Percentiles rank a stretch among this genome's conserved stretches.
Conservation (phyloP, 441 rosid species). For the Caryocar brasiliense region DNA sequence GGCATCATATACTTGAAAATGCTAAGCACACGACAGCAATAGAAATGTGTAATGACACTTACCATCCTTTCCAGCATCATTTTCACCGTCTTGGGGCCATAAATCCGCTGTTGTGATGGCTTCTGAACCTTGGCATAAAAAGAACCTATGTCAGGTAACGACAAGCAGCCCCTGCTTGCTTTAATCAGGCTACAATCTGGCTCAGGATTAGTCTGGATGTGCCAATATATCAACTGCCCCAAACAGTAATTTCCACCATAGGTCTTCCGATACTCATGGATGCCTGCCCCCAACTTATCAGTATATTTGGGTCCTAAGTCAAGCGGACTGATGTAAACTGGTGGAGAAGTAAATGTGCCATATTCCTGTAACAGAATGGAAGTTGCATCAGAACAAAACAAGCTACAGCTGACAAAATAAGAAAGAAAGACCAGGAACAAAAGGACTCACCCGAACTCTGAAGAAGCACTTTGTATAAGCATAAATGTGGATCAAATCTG, state of each 20-base stretch:
- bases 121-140: conserved; percentile 85
- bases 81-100: conserved; percentile 71
- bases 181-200: conserved; percentile 73
- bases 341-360: conserved; percentile 68
- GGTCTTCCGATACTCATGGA: conserved; percentile 69
- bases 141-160: conserved; percentile 76
- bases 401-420: not conserved
- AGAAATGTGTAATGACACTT: conserved; percentile 14
- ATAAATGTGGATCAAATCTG: conserved; percentile 89
- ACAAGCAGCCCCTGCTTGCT: conserved; percentile 83
- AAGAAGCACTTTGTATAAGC: conserved; percentile 83
- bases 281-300: conserved; percentile 60
- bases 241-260: conserved; percentile 93
- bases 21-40: not conserved
- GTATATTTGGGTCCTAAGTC: conserved; percentile 85
- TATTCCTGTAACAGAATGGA: conserved; percentile 47
- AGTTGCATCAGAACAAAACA: conserved; percentile 11
- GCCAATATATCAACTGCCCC: conserved; percentile 96
- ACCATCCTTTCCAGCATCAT: conserved; percentile 85
- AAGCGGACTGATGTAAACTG: conserved; percentile 86
- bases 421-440: not conserved
- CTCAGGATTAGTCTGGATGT: conserved; percentile 68
- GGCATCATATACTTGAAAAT: too few species aligned
- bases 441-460: conserved; percentile 58
- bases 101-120: conserved; percentile 71